phyloP scores from a whole-genome alignment of 805 yeast species.

The Zygosaccharomyces bailii region DNA sequence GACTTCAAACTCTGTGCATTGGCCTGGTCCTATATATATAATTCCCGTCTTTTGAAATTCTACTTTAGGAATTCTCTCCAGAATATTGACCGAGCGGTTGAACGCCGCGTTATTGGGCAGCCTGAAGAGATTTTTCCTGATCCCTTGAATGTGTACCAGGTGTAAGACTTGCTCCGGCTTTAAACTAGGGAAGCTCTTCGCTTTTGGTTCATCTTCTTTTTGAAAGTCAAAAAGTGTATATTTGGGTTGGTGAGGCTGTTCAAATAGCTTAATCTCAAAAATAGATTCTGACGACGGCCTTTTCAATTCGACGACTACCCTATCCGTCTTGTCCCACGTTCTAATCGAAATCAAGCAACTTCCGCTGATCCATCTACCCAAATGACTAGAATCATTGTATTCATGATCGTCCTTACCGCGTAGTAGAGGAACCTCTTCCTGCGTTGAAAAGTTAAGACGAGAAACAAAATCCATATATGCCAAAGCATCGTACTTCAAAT shows the following conservation, averaged over 20 bases:
- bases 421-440: neutral
- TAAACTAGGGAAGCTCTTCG: neutral
- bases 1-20: slow-evolving; percentile 59
- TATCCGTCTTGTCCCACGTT: neutral
- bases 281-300: slow-evolving; percentile 13
- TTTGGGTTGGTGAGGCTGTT: slow-evolving; percentile 2
- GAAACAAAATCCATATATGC: slow-evolving; percentile 66
- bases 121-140: slow-evolving; percentile 9
- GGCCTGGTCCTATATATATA: slow-evolving; percentile 68
- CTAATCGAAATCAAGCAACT: slow-evolving; percentile 13
- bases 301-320: slow-evolving; percentile 9
- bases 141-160: slow-evolving; percentile 4
- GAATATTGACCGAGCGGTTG: slow-evolving; percentile 52
- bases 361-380: slow-evolving; percentile 12
- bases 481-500: slow-evolving; percentile 46
- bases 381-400: neutral
- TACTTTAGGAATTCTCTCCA: slow-evolving; percentile 75
- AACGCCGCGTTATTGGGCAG: slow-evolving; percentile 36
- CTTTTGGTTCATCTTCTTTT: neutral
- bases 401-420: slow-evolving; percentile 4
- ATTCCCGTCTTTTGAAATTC: slow-evolving; percentile 78
- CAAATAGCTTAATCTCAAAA: slow-evolving; percentile 9
- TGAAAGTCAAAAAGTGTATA: slow-evolving; percentile 12
- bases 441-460: slow-evolving; percentile 55
- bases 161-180: slow-evolving; percentile 11